Percentiles rank a stretch among this genome's conserved stretches.
phyloP scores from a whole-genome alignment of 2,329 filamentous ascomycete genomes.

The Fusarium proliferatum region DNA sequence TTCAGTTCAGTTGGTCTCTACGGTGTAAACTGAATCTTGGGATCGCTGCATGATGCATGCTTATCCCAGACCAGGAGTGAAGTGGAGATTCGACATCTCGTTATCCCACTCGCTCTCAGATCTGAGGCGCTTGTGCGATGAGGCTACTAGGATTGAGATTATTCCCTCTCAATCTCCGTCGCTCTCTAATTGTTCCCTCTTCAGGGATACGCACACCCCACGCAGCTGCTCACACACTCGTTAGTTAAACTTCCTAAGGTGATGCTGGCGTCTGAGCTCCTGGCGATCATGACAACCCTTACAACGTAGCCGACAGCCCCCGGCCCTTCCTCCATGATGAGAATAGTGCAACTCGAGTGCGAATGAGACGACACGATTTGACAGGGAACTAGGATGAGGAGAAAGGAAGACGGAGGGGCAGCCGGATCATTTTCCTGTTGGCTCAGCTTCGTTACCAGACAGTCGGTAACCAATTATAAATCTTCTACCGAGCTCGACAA shows the following conservation, averaged over 20 bases:
- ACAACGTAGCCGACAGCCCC: neutral
- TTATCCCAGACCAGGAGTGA: neutral
- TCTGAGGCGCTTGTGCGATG: neutral
- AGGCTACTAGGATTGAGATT: conserved; percentile 2
- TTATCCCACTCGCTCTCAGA: neutral
- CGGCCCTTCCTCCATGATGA: conserved; percentile 6
- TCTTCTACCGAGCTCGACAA: conserved; percentile 1
- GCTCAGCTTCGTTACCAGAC: conserved; percentile 30
- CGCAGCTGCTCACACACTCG: neutral
- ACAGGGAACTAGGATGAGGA: conserved; percentile 5
- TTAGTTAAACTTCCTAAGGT: neutral
- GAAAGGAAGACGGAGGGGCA: neutral
- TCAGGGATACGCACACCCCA: neutral
- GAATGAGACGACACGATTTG: neutral
- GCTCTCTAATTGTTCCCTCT: neutral
- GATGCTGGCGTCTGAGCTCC: neutral
- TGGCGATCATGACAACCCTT: conserved; percentile 17
- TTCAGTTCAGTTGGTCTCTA: conserved; percentile 1
- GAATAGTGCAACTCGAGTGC: conserved; percentile 7
- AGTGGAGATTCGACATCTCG: neutral
- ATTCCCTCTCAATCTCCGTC: conserved; percentile 6
- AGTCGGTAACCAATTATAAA: conserved; percentile 28
- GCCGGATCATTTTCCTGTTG: conserved; percentile 36
- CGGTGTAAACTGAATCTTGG: neutral
- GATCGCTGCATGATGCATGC: neutral